Base-by-base conservation (phyloP, 768 basidiomycete species). In the Termitomyces sp. region DNA sequence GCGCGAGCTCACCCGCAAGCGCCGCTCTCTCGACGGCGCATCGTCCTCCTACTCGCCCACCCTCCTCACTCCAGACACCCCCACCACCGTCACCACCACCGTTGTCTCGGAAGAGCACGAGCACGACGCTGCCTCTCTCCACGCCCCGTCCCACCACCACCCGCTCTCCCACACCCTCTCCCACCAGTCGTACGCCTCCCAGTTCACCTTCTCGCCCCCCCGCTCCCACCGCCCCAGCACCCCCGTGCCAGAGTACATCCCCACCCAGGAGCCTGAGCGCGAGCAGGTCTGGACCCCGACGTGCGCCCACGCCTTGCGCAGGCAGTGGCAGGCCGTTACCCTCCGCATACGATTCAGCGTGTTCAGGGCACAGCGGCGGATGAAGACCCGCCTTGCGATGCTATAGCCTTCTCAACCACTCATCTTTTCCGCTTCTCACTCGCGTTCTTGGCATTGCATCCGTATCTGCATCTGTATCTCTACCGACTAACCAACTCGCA, bases 291-390 rank as follows among this genome's bases (percentile, higher is more conserved):
- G 67, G 61, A 84, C 82, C 3, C 85, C 85, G 12, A 82, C 82
- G 37, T 86, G 85, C 68, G 69, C 72, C 9, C 73, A 84, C 65
- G 71, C 69, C 47, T 67, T 87, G 43, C 72, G 74, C 55, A 72
- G 80, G 9, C 80, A 84, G 56, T 86, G 86, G 85, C 82, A 84
- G 62, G 82, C 84, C 9, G 59, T 86, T 30, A 67, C 75, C 0
- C 75, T 87, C 21, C 70, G 82, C 56, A 61, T 86, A 31, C 75
- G 82, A 43, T 85, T 87, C 62, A 70, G 75, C 55, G 68, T 86
- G 43, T 87, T 86, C 67, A 71, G 84, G 52, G 72, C 74, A 14
- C 69, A 72, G 67, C 63, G 71, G 50, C 62, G 68, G 55, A 60
- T 75, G 17, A 70, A 64, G 68, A 63, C 61, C 42, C 56, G 70